Base-by-base conservation (phyloP, 768 basidiomycete genomes). In the Xanthoconium stramineum region DNA sequence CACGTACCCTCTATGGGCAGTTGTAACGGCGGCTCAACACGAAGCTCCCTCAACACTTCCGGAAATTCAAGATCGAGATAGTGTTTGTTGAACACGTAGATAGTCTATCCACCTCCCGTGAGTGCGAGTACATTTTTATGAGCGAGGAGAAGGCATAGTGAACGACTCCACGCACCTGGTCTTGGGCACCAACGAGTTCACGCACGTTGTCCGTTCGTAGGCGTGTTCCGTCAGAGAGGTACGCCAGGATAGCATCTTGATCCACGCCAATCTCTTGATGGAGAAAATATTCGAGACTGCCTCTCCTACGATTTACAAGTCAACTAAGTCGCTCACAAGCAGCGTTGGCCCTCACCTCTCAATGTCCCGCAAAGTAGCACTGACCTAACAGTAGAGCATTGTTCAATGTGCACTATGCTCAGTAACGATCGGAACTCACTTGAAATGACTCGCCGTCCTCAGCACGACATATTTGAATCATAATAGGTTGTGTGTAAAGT, bases 21-120 rank as follows among this genome's bases (percentile, higher is more conserved):
- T 60, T 90, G 86, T 24, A 89, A 63, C 17, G 78, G 77, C 3
- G 88, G 76, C 43, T 84, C 80, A 17, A 84, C 74, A 15, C 72
- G 78, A n/a, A 93, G 78, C 40, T 82, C 78, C n/a, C 70, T 76
- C 15, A 91, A 69, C 28, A 89, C 84, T 42, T 86, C 80, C 2
- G 85, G 81, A 30, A 88, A 53, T 48, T 87, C 83, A 43, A 83
- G 76, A 59, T 90, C 89, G 37, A 94, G 79, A 63, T 88, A 89
- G 64, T 81, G 76, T 65, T 90, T 91, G 73, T 92, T 93, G 73
- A 89, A 94, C 6, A 93, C 88, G 64, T 83, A 93, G 57, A 94
- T 86, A 8, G 83, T 78, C 91, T 83, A 28, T 40, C 15, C 20
- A 38, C 28, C 3, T n/a, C 20, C 14, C 76, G 51, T 53, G 45